phyloP scores from a whole-genome alignment of 192 early-diverging fungal genomes.

The Backusella westeae region DNA sequence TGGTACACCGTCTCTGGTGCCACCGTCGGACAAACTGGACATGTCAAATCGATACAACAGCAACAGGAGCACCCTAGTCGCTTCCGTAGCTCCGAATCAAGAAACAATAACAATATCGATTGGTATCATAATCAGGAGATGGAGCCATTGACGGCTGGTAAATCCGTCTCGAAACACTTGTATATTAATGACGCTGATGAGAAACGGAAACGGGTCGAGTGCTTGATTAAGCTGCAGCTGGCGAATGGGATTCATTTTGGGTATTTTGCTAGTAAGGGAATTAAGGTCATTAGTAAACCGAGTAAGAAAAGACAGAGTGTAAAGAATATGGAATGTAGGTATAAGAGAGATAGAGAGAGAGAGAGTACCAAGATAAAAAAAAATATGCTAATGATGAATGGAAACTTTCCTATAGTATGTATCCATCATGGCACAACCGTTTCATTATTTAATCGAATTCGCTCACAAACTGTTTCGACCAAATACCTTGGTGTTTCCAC shows the following conservation, averaged over 20 bases:
- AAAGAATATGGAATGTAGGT: slow-evolving; percentile 73
- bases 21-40: slow-evolving; percentile 28
- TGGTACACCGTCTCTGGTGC: slow-evolving; percentile 48
- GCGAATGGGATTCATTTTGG: slow-evolving; percentile 59
- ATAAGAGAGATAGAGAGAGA: neutral
- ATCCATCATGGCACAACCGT: slow-evolving; percentile 86
- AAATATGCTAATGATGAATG: no score
- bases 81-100: slow-evolving; percentile 12
- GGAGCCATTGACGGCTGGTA: slow-evolving; percentile 51
- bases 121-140: slow-evolving; percentile 21
- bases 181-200: slow-evolving; percentile 86
- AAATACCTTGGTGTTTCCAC: slow-evolving; percentile 73
- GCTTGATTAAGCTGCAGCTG: slow-evolving; percentile 68
- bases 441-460: slow-evolving; percentile 86
- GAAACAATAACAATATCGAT: slow-evolving; percentile 21
- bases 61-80: slow-evolving; percentile 5
- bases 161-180: slow-evolving; percentile 78
- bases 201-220: slow-evolving; percentile 77
- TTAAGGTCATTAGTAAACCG: slow-evolving; percentile 92
- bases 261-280: slow-evolving; percentile 72
- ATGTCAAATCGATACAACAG: slow-evolving; percentile 10
- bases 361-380: neutral
- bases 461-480: slow-evolving; percentile 88
- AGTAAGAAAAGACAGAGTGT: slow-evolving; percentile 85
- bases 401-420: slow-evolving; percentile 51